Evolutionary conservation across 2,329 filamentous ascomycete genomes (phyloP).

Genomic region (Lachnellula occidentalis): DNA sequence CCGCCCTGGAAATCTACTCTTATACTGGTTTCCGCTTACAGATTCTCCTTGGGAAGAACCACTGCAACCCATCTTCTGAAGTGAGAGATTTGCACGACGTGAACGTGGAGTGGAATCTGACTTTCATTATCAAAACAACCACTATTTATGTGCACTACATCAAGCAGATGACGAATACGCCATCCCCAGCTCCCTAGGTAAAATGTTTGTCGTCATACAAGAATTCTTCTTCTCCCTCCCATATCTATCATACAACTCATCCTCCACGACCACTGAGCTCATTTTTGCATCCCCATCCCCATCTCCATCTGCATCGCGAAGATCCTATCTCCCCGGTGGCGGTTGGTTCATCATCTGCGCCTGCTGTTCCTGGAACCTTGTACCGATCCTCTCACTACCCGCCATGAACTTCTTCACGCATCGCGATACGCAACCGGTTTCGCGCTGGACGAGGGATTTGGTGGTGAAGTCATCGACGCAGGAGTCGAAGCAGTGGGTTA

Average conservation of each 20-base stretch:
- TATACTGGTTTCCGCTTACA: too few relatives aligned
- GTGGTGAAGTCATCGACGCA: slow-evolving; percentile 99
- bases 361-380: slow-evolving; percentile 76
- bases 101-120: neutral
- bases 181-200: neutral
- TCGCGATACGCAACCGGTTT: slow-evolving; percentile 86
- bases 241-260: neutral
- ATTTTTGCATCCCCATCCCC: neutral
- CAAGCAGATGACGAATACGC: neutral
- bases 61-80: too few relatives aligned
- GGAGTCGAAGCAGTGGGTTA: slow-evolving; percentile 89
- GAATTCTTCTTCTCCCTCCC: neutral
- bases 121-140: neutral
- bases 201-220: neutral
- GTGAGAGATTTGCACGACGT: too few relatives aligned
- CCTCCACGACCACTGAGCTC: neutral
- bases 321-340: slow-evolving; percentile 24
- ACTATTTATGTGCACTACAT: neutral
- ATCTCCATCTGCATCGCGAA: neutral
- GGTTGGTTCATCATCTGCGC: slow-evolving; percentile 46
- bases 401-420: slow-evolving; percentile 97
- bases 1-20: too few relatives aligned
- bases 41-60: too few relatives aligned
- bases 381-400: slow-evolving; percentile 80
- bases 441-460: slow-evolving; percentile 82